Evolutionary conservation across 176 grass and related monocot genomes (phyloP).

Genomic region (Aegilops sharonensis): DNA sequence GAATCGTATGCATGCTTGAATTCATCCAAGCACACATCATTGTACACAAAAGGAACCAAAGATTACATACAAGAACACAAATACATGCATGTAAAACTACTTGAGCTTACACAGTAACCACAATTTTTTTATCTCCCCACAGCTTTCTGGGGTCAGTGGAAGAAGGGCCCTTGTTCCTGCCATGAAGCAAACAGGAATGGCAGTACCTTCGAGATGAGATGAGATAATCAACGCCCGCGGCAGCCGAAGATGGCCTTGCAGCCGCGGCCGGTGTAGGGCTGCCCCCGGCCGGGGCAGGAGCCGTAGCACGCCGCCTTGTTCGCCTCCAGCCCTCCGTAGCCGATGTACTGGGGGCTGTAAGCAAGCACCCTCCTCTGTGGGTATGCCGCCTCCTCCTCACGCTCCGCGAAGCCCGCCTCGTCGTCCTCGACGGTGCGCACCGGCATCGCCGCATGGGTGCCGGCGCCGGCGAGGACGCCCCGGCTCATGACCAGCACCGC

Average conservation of each 20-base stretch:
- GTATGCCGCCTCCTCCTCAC: background rate
- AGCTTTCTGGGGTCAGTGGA: background rate
- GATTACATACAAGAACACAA: background rate
- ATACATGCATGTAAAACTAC: background rate
- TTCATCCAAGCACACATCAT: background rate
- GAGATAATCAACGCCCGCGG: background rate
- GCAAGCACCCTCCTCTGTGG: conserved; percentile 22
- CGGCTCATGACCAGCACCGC: background rate
- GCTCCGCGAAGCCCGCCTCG: background rate
- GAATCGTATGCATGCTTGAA: background rate
- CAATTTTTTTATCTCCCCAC: background rate
- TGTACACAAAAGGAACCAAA: background rate
- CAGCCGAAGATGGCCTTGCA: conserved; percentile 18
- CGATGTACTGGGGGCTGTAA: background rate
- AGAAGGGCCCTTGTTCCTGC: background rate
- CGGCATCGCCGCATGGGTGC: background rate
- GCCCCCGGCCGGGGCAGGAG: conserved; percentile 5
- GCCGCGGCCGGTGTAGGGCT: conserved; percentile 16
- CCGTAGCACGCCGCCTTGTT: conserved; percentile 37
- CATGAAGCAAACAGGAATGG: background rate
- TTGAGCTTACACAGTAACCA: background rate
- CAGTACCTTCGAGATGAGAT: background rate
- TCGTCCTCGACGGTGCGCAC: conserved; percentile 6
- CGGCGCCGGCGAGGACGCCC: background rate
- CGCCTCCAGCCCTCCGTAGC: background rate